Conservation (phyloP, 331 rosid genomes). For the Acacia concinna region DNA sequence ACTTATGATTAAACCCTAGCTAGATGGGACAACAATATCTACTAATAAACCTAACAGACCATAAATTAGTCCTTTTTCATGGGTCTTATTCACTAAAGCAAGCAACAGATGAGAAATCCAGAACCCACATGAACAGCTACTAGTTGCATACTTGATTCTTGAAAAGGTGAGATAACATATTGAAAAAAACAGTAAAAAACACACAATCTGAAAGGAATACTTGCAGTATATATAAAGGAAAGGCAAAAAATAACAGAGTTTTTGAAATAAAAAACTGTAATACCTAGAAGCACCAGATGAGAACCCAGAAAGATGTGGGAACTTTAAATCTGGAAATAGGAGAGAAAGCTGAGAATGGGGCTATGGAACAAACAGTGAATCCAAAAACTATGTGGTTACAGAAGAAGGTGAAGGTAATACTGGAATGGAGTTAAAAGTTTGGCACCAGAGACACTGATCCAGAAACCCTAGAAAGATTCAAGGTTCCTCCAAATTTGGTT, state of each 20-base stretch:
- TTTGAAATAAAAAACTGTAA: not conserved
- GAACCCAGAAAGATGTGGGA: not conserved
- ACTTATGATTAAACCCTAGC: not conserved
- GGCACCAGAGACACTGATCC: not conserved
- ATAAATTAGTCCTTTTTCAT: not conserved
- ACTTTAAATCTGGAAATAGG: not conserved
- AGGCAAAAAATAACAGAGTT: not conserved
- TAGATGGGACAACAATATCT: not conserved
- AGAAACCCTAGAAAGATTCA: conserved; percentile 8
- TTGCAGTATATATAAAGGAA: not conserved
- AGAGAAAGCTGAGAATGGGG: not conserved
- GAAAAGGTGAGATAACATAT: conserved; percentile 3
- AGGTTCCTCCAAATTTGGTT: not conserved
- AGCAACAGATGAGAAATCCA: not conserved
- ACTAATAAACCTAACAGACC: not conserved
- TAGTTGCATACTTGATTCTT: not conserved
- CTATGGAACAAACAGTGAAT: not conserved
- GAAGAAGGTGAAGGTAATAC: not conserved
- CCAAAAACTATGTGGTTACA: not conserved
- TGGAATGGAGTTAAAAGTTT: not conserved
- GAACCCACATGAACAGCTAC: not conserved
- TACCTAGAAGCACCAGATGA: not conserved
- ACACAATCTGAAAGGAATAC: not conserved
- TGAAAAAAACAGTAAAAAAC: not conserved
- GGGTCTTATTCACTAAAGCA: not conserved